Evolutionary conservation across 1,284 basidiomycete species (phyloP), one percentile per base, ranked within the genome.

Genomic region (Leccinum holopus): DNA sequence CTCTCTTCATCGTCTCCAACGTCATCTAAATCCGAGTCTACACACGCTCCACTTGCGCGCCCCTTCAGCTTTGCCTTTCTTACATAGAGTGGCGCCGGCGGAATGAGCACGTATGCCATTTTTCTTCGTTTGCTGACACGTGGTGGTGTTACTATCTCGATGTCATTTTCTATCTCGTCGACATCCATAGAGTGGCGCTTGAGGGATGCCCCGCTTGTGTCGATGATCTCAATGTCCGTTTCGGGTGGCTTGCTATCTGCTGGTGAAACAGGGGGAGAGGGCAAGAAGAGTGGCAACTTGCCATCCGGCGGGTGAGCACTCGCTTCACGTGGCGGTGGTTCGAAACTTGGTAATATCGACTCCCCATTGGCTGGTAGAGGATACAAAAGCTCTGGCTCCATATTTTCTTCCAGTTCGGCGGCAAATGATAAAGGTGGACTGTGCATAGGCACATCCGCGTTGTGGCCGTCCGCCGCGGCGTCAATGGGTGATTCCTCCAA

Each of bases 21-120:
- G 33, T 53, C 58, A 57, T 67, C 69, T 3, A 55, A 56, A 9
- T 64, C 66, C 28, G 65, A 66, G 30, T 62, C 62, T 44, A 52
- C 39, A 35, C 60, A 66, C 57, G 55, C 66, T 39, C 52, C 33
- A 53, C 53, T 32, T 16, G 41, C 18, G 14, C 39, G 57, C 47
- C 58, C 61, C 54, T 58, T 74, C 65, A 55, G 64, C 54, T 57
- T 66, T 35, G 62, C 65, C 32, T 47, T 65, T 60, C 63, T 65
- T 55, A 77, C 64, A 47, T 68, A 62, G 11, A n/a, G 61, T 30
- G 75, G 65, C 7, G 73, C 64, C 0, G 65, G 63, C 54, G 72
- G 72, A 56, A 77, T 39, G 28, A 76, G 68, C 33, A 74, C 75
- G n/a, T 74, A 74, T 25, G 64, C 65, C 57, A 60, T 16, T n/a